Conservation (phyloP, 202 grass and related monocot genomes). For the Elaeis oleifera region DNA sequence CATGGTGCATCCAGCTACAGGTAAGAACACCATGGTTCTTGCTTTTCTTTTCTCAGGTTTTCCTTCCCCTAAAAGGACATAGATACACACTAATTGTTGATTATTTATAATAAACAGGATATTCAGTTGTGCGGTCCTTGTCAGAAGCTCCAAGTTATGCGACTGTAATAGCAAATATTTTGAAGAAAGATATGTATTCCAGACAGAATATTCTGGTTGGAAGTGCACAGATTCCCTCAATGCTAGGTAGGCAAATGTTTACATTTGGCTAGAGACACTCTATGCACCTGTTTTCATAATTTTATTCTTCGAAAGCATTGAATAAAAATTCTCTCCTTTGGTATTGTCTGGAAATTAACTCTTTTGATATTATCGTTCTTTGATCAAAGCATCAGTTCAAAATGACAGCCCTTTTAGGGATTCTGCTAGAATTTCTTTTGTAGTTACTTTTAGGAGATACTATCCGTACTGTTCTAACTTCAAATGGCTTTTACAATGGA, state of each 20-base stretch:
- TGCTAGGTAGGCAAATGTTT: constrained; percentile 50
- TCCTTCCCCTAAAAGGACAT: background rate
- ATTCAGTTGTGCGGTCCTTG: constrained; percentile 95
- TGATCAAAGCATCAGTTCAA: no score
- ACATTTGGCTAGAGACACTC: no score
- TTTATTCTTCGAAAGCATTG: background rate
- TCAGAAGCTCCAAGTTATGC: constrained; percentile 95
- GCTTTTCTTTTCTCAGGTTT: background rate
- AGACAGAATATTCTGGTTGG: constrained; percentile 38
- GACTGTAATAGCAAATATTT: constrained; percentile 72
- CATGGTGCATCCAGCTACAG: constrained; percentile 98
- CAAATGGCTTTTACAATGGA: no score
- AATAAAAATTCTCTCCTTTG: background rate
- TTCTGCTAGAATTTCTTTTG: no score
- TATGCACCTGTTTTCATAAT: no score
- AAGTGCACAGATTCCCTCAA: constrained; percentile 61
- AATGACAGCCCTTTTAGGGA: no score
- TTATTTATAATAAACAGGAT: constrained; percentile 46
- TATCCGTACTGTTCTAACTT: no score
- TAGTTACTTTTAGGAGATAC: no score
- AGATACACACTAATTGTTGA: constrained; percentile 13
- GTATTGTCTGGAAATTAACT: background rate
- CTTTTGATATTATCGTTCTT: background rate
- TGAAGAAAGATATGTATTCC: constrained; percentile 40
- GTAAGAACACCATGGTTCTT: constrained; percentile 27